phyloP scores from a whole-genome alignment of 352 stramenopile genomes.

The Thalassiosira oceanica region DNA sequence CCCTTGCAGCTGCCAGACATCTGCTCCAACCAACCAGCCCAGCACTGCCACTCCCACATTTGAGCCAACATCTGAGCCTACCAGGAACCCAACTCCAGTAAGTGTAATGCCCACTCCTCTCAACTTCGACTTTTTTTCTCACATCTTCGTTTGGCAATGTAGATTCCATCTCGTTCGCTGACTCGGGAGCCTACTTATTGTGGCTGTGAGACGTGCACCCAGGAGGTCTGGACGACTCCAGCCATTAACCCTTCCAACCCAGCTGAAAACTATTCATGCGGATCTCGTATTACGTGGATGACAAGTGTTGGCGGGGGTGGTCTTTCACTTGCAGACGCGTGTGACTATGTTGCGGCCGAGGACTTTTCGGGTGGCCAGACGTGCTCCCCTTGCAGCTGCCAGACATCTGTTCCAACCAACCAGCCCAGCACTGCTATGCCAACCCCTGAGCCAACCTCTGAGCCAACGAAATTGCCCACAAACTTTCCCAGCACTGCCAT shows the following conservation, averaged over 20 bases:
- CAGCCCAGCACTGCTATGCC: neutral
- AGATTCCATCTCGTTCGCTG: neutral
- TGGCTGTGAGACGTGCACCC: slow-evolving; percentile 9
- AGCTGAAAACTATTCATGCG: slow-evolving; percentile 17
- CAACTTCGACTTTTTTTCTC: neutral
- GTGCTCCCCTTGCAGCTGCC: neutral
- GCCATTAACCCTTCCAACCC: slow-evolving; percentile 1
- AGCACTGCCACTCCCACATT: neutral
- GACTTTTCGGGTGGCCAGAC: neutral
- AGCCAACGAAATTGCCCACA: neutral
- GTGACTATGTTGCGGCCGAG: neutral
- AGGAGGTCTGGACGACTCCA: slow-evolving; percentile 6
- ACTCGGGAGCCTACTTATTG: slow-evolving; percentile 17
- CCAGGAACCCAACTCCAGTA: neutral
- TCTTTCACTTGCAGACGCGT: neutral
- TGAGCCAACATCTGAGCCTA: neutral
- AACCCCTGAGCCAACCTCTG: slow-evolving; percentile 5
- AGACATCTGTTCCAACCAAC: neutral
- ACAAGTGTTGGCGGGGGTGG: neutral
- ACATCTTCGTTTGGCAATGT: neutral
- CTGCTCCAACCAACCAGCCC: neutral
- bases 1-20: neutral
- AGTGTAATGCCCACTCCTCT: neutral
- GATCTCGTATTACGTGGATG: slow-evolving; percentile 11
- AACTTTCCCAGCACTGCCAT: neutral